Evolutionary conservation across 148 eudicot species (phyloP).

Genomic region (Camellia japonica): DNA sequence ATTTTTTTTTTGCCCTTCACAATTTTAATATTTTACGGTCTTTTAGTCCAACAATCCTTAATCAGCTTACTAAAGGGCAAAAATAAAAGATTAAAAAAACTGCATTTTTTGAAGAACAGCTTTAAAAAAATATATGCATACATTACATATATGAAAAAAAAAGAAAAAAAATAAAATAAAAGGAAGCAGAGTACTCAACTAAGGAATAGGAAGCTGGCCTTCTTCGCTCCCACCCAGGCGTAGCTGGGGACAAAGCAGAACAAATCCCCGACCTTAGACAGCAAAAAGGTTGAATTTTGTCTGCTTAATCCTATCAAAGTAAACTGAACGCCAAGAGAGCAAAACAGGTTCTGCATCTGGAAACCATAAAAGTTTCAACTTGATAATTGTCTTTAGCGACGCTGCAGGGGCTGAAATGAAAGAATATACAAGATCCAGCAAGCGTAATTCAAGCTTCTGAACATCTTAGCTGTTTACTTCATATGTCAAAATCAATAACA

Average conservation of each 20-base stretch:
- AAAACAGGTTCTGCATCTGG: neutral
- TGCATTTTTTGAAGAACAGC: no score
- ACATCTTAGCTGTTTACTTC: neutral
- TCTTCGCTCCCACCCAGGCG: neutral
- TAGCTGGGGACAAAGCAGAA: neutral
- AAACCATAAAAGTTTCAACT: neutral
- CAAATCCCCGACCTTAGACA: neutral
- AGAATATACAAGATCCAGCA: conserved; percentile 6
- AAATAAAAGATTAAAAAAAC: no score
- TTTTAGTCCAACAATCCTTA: no score
- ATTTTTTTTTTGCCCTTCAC: no score
- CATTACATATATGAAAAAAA: no score
- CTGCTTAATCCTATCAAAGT: neutral
- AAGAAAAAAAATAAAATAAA: no score
- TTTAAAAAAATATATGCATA: no score
- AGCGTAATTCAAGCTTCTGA: neutral
- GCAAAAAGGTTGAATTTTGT: neutral
- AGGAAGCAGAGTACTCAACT: neutral
- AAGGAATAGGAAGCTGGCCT: neutral
- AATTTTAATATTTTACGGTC: no score
- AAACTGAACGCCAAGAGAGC: neutral
- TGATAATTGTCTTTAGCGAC: neutral
- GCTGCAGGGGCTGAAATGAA: neutral
- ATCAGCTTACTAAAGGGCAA: no score
- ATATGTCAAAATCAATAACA: conserved; percentile 25